Conservation (phyloP, 139 green algal genomes). For the Asterochloris sp. region DNA sequence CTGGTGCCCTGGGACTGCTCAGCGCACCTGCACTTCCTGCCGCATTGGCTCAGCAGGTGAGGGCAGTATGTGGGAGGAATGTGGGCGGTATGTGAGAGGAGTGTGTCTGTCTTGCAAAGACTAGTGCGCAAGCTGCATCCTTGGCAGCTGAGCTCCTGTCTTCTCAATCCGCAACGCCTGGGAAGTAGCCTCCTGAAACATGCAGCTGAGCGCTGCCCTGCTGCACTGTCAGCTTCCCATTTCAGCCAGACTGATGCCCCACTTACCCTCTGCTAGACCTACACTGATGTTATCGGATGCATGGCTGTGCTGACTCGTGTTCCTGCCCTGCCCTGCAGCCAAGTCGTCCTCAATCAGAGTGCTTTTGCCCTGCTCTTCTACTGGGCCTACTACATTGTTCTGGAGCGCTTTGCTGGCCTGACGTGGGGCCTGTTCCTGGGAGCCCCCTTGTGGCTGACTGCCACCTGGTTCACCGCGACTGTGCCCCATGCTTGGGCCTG, state of each 20-base stretch:
- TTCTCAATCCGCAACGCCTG: not conserved
- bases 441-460: constrained; percentile 52
- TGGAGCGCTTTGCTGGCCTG: constrained; percentile 69
- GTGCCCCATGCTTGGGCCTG: constrained; percentile 51
- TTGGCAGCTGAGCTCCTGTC: not conserved
- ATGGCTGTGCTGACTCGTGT: no score
- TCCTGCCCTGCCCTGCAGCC: no score
- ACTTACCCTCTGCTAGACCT: no score
- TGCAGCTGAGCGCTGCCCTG: not conserved
- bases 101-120: no score
- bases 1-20: constrained; percentile 16
- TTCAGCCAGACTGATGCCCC: no score
- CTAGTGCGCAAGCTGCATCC: no score
- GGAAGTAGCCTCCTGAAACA: not conserved
- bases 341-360: no score
- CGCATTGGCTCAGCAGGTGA: not conserved
- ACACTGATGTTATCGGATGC: no score
- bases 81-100: no score
- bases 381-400: constrained; percentile 54
- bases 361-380: constrained; percentile 21
- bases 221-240: constrained; percentile 18
- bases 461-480: constrained; percentile 42
- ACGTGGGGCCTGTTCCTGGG: constrained; percentile 59
- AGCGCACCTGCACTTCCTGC: constrained; percentile 11
- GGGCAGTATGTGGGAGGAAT: not conserved